Evolutionary conservation across 352 stramenopile species (phyloP), one percentile per base, ranked within the genome.

Genomic region (Achlya hypogyna): DNA sequence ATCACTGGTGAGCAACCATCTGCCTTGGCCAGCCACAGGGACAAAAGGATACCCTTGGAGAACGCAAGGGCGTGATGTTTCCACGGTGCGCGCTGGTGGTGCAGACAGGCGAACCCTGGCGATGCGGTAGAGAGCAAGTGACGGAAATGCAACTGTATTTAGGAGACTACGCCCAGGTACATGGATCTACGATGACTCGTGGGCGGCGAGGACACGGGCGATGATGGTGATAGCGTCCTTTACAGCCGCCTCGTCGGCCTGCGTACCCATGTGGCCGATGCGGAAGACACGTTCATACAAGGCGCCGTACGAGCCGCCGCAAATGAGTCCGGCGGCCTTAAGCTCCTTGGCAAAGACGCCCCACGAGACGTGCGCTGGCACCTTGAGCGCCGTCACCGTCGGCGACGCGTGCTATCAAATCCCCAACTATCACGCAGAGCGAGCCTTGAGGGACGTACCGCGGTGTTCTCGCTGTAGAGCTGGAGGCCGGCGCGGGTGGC

Each of bases 231-330:
- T 71, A 16, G 75, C 75, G 29, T 76, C 67, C 20, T 64, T 43
- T 34, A 81, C 75, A 10, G 76, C 70, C 12, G 68, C 35, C 53
- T 75, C 75, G 51, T 79, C 68, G 6, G 75, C 75, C 47, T 85
- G 78, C 1, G 74, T 74, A 16, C 78, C 78, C 78, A 85, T 85
- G 74, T 85, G 78, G 8, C 78, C 78, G 22, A 85, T 53, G 51
- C 78, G 75, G 54, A 85, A 75, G 10, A 85, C 70, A 22, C 79
- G 82, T 5, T 74, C 78, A 23, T 72, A 42, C 23, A 83, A 68
- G 5, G 71, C 67, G 20, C 78, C 78, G 42, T 83, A 83, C 2
- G 76, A 83, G 0, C 78, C 78, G 0, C 78, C 75, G 23, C 78
- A 69, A 0, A 76, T 72, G 60, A 85, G 49, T n/a, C 75, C 74